Evolutionary conservation across 768 basidiomycete genomes (phyloP), one percentile per base, ranked within the genome.

Genomic region (Lactifluus volemus): DNA sequence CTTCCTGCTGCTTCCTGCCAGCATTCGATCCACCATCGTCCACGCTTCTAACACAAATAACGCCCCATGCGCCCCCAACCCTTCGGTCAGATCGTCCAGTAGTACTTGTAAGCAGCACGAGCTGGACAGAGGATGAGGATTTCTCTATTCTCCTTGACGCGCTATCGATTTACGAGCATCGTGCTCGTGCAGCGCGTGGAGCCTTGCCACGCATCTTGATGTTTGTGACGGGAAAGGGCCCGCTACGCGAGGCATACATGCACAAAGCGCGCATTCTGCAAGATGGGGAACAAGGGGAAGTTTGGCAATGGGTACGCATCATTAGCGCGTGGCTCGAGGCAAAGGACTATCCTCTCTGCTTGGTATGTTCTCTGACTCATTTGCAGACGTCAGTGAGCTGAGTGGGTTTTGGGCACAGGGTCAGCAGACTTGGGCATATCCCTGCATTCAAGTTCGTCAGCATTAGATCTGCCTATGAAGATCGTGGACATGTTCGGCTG

Each of bases 401-500:
- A 58, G 32, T 49, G 45, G 47, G 32, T 21, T 29, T 8, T 56
- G 45, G 58, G 49, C 38, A 5, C 63, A 92, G 92, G 93, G 36
- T 88, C 91, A 4, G 92, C 94, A 10, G 94, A 99, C 72, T 67
- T 99, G 44, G 97, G 97, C 2, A 81, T 98, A 59, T 93, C 85
- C 63, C 74, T 99, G 53, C 97, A 99, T 74, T 83, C 84, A 5
- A 95, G 92, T 71, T 92, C 92, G 0, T 95, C 92, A 2, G 88
- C 82, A 1, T 74, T 94, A 59, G 97, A 99, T 73, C 76, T 99
- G 57, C 97, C 97, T 3, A 99, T 99, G 97, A 99, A 99, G 73
- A 85, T 99, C 5, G 93, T 99, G 7, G 97, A 99, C 72, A 98
- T 98, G 96, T 98, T 98, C 75, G 97, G 97, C 4, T 98, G 95